Percentiles rank a stretch among this genome's conserved stretches.
phyloP scores from a whole-genome alignment of 352 stramenopile genomes.

The Globisporangium radiosum region DNA sequence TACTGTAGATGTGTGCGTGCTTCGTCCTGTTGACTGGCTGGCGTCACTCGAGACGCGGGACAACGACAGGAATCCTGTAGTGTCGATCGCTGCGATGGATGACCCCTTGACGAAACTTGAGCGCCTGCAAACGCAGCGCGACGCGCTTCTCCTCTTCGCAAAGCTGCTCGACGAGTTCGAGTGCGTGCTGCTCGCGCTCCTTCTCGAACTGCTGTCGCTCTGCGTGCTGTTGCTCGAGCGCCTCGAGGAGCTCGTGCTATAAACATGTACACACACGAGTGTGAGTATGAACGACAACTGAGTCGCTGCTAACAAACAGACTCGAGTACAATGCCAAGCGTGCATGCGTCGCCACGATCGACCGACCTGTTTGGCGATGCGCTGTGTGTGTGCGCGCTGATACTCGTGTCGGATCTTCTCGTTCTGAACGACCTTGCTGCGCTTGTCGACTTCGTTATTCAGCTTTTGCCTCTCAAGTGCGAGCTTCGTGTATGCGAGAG shows the following conservation, averaged over 20 bases:
- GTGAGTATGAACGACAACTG: background rate
- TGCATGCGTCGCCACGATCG: no score
- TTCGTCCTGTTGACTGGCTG: background rate
- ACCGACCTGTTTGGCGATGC: slow-evolving; percentile 33
- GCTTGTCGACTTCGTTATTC: slow-evolving; percentile 35
- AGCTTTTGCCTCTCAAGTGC: slow-evolving; percentile 35
- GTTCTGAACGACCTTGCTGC: slow-evolving; percentile 24
- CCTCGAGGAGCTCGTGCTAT: slow-evolving; percentile 35
- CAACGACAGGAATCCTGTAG: background rate
- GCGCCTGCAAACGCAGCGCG: slow-evolving; percentile 39
- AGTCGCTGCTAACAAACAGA: no score
- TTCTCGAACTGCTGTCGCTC: slow-evolving; percentile 32
- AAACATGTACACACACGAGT: background rate
- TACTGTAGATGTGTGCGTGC: background rate
- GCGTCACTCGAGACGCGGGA: background rate
- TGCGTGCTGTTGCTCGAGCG: slow-evolving; percentile 27
- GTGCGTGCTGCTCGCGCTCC: slow-evolving; percentile 31
- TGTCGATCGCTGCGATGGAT: slow-evolving; percentile 18
- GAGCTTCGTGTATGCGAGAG: slow-evolving; percentile 9
- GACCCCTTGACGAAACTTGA: slow-evolving; percentile 46
- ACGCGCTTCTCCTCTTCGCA: slow-evolving; percentile 53
- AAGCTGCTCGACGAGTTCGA: slow-evolving; percentile 33
- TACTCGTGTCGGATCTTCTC: slow-evolving; percentile 44
- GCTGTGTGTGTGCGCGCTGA: slow-evolving; percentile 24
- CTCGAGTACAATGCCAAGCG: no score